phyloP scores from a whole-genome alignment of 2,329 filamentous ascomycete species.

The Arachnomyces sp. region DNA sequence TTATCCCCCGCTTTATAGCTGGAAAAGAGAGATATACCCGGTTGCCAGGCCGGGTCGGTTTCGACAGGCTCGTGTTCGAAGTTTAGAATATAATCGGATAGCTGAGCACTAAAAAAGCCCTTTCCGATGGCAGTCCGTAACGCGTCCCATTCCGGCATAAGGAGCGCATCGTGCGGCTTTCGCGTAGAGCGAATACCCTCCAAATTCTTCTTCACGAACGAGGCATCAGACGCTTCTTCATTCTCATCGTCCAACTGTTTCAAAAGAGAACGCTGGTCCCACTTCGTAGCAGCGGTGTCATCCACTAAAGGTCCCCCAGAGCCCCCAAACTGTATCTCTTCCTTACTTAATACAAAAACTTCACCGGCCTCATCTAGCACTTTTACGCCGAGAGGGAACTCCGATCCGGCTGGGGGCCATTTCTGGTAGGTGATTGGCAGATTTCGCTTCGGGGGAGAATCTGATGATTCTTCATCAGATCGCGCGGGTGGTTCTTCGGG shows the following conservation, averaged over 20 bases:
- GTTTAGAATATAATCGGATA: conserved; percentile 22
- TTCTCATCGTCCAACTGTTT: conserved; percentile 10
- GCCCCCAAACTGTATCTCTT: background rate
- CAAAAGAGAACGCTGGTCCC: conserved; percentile 8
- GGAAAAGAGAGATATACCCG: conserved; percentile 24
- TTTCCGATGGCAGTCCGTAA: conserved; percentile 22
- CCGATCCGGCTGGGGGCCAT: background rate
- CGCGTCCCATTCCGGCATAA: conserved; percentile 20
- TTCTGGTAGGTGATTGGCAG: conserved; percentile 1
- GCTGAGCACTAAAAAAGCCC: conserved; percentile 28
- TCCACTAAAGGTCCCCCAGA: background rate
- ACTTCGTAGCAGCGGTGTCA: background rate
- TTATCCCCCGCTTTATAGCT: conserved; percentile 8
- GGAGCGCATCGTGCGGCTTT: conserved; percentile 19
- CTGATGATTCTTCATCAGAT: too few relatives aligned
- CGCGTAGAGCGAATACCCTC: conserved; percentile 19
- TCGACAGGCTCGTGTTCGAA: conserved; percentile 1
- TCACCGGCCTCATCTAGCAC: conserved; percentile 1
- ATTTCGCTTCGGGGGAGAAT: background rate
- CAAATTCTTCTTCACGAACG: conserved; percentile 14
- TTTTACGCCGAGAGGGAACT: background rate
- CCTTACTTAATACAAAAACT: conserved; percentile 4
- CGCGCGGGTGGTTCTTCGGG: background rate
- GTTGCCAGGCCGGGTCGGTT: conserved; percentile 19
- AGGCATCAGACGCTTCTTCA: background rate